A percentile compares a stretch with the other conserved stretches of the same genome.
Evolutionary conservation across 1,139 yeast species (phyloP).

Genomic region (Meyerozyma guilliermondii): DNA sequence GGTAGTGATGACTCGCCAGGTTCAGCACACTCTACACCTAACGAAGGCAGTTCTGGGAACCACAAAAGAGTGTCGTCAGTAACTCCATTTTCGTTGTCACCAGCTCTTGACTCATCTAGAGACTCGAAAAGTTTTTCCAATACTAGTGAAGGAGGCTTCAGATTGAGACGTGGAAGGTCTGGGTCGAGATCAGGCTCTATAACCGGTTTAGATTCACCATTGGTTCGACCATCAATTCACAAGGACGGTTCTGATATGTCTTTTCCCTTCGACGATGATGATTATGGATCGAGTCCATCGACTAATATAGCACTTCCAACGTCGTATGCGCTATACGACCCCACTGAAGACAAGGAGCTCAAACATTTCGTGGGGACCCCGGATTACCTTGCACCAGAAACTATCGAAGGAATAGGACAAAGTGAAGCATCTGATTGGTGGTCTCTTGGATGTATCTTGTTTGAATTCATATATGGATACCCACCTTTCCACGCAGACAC

Average conservation of each 20-base stretch:
- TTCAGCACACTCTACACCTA: slow-evolving; percentile 5
- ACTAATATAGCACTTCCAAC: slow-evolving; percentile 19
- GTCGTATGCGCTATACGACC: slow-evolving; percentile 66
- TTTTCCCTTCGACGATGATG: slow-evolving; percentile 50
- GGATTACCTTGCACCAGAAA: slow-evolving; percentile 95
- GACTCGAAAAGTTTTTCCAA: background rate
- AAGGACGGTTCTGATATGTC: slow-evolving; percentile 53
- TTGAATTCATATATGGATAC: slow-evolving; percentile 87
- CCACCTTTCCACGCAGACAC: slow-evolving; percentile 91
- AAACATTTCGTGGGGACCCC: slow-evolving; percentile 91
- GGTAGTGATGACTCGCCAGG: slow-evolving; percentile 5
- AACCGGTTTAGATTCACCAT: slow-evolving; percentile 45
- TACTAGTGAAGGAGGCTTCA: slow-evolving; percentile 3
- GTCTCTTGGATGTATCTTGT: slow-evolving; percentile 94
- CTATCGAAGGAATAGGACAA: slow-evolving; percentile 81
- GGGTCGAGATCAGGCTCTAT: slow-evolving; percentile 21
- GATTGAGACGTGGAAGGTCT: slow-evolving; percentile 18
- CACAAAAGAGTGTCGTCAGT: slow-evolving; percentile 36
- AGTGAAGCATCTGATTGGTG: slow-evolving; percentile 95
- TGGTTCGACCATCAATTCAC: slow-evolving; percentile 41
- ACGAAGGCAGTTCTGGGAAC: slow-evolving; percentile 10
- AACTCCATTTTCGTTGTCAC: slow-evolving; percentile 48
- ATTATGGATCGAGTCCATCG: slow-evolving; percentile 12
- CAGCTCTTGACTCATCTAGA: slow-evolving; percentile 30
- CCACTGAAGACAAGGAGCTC: slow-evolving; percentile 44